These are phyloP conservation scores for Rutidosis leptorrhynchoides DNA, from an alignment of 129 eudicot species.

Conservation along the genomic window DNA sequence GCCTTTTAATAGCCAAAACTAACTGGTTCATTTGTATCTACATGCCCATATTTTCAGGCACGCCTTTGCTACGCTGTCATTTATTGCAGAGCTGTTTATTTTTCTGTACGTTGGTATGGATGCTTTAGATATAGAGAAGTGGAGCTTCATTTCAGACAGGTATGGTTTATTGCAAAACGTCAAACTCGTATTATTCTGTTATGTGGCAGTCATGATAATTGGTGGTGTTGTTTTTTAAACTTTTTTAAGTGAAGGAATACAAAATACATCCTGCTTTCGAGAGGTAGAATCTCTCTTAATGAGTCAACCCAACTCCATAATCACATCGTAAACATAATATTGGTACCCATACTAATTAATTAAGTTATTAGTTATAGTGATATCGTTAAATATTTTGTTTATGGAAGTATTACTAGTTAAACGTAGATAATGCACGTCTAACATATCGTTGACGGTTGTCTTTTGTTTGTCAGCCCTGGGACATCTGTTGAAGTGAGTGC, in stretches of 20 bases:
- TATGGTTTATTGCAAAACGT: slow-evolving; percentile 19
- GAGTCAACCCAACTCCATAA: not conserved
- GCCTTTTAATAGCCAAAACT: not conserved
- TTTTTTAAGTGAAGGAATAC: slow-evolving; percentile 4
- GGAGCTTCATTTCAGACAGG: slow-evolving; percentile 71
- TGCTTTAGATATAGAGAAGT: slow-evolving; percentile 82
- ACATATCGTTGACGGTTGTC: slow-evolving; percentile 14
- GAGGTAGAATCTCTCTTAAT: not conserved
- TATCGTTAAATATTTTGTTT: not conserved
- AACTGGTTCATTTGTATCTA: slow-evolving; percentile 8
- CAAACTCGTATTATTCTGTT: slow-evolving; percentile 5
- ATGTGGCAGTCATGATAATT: not conserved
- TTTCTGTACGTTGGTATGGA: slow-evolving; percentile 93
- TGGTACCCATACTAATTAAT: not conserved
- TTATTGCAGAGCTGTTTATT: slow-evolving; percentile 68
- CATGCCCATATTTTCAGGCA: slow-evolving; percentile 48
- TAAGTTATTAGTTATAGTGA: not conserved
- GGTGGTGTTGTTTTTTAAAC: not conserved
- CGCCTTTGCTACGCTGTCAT: slow-evolving; percentile 81
- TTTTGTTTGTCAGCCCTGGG: slow-evolving; percentile 47
- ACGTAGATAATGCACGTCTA: slow-evolving; percentile 5
- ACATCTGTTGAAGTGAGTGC: slow-evolving; percentile 54
- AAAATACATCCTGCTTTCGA: not conserved
- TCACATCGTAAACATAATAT: not conserved
- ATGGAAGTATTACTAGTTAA: not conserved